phyloP scores from a whole-genome alignment of 1,284 basidiomycete genomes.

The Termitomyces sp. region DNA sequence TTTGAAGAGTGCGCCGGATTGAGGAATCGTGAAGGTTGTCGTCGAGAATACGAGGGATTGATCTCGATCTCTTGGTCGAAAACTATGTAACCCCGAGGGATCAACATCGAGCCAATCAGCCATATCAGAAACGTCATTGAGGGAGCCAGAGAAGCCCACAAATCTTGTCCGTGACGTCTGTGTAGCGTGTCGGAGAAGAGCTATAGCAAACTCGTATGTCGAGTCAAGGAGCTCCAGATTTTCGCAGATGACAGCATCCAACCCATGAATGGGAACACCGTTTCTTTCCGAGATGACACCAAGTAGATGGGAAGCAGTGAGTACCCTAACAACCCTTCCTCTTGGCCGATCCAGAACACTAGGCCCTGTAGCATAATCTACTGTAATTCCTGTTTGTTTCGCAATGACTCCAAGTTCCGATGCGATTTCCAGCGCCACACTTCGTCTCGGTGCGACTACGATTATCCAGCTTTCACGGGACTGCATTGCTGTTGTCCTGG shows the following conservation, averaged over 20 bases:
- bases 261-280: conserved; percentile 31
- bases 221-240: conserved; percentile 83
- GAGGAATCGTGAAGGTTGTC: conserved; percentile 82
- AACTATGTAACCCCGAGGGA: conserved; percentile 64
- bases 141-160: conserved; percentile 74
- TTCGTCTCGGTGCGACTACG: conserved; percentile 49
- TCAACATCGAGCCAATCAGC: conserved; percentile 83
- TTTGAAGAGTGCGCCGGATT: conserved; percentile 86
- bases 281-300: conserved; percentile 31
- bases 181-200: conserved; percentile 61
- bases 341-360: conserved; percentile 27
- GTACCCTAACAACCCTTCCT: conserved; percentile 47
- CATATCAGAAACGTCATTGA: conserved; percentile 78
- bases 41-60: conserved; percentile 69
- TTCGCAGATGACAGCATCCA: conserved; percentile 77
- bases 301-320: conserved; percentile 48
- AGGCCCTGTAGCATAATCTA: conserved; percentile 38
- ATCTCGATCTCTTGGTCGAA: conserved; percentile 80
- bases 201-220: conserved; percentile 79
- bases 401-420: conserved; percentile 44
- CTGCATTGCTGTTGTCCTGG: conserved; percentile 46
- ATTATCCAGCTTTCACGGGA: conserved; percentile 45
- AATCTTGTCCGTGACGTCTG: conserved; percentile 63
- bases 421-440: conserved; percentile 42
- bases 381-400: conserved; percentile 32